Conservation (phyloP, 2,329 filamentous ascomycete species). For the Venturiaceae sp. region DNA sequence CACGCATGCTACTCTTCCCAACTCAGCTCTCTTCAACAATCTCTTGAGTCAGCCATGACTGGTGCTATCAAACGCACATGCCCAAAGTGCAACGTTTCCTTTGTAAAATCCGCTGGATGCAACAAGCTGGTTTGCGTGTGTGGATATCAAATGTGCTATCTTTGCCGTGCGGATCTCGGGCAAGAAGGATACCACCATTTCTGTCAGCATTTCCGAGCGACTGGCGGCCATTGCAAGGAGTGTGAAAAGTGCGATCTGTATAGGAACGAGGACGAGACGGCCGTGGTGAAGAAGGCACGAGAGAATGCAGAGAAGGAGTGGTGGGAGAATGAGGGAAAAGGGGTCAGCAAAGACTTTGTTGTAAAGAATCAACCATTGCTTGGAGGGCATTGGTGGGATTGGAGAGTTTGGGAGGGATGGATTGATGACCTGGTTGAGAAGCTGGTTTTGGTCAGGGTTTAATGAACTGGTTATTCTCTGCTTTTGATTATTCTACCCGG, state of each 20-base stretch:
- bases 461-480: neutral
- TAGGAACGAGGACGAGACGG: slow-evolving; percentile 36
- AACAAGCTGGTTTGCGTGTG: slow-evolving; percentile 96
- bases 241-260: slow-evolving; percentile 54
- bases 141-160: slow-evolving; percentile 96
- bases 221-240: slow-evolving; percentile 63
- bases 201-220: slow-evolving; percentile 87
- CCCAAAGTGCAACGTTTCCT: slow-evolving; percentile 80
- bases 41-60: slow-evolving; percentile 88
- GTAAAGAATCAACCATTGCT: neutral
- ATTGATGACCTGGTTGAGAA: slow-evolving; percentile 14
- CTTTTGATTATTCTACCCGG: neutral
- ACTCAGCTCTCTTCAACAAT: slow-evolving; percentile 70
- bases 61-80: slow-evolving; percentile 92
- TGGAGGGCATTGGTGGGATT: neutral
- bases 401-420: slow-evolving; percentile 11
- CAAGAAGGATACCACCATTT: slow-evolving; percentile 83
- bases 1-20: slow-evolving; percentile 85
- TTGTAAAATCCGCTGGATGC: slow-evolving; percentile 89
- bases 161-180: slow-evolving; percentile 60
- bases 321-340: slow-evolving; percentile 23
- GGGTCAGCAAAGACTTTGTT: neutral
- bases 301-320: slow-evolving; percentile 34
- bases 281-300: slow-evolving; percentile 28
- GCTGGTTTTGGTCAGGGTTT: slow-evolving; percentile 9